phyloP scores from a whole-genome alignment of 1,284 basidiomycete genomes.

The Ceratobasidium sp. region DNA sequence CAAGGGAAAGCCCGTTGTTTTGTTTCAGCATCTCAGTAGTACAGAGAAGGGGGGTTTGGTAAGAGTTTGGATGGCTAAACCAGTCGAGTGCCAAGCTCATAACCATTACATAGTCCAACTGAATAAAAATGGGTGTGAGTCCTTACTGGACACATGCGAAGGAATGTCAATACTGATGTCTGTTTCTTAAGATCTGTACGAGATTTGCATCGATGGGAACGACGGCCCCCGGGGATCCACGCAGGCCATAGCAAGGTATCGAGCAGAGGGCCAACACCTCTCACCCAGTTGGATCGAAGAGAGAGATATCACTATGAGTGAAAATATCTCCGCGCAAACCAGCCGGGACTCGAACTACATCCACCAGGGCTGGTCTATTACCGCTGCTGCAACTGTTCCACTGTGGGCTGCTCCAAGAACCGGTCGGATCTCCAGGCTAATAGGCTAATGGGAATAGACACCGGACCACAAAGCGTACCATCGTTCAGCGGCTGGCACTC shows the following conservation, averaged over 20 bases:
- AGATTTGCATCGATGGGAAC: conserved; percentile 2
- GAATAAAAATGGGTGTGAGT: conserved; percentile 1
- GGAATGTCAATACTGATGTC: neutral
- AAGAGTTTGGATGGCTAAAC: neutral
- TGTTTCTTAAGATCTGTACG: conserved; percentile 3
- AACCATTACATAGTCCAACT: neutral
- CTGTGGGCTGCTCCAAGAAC: conserved; percentile 4
- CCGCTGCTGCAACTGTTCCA: neutral
- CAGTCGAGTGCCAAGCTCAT: neutral
- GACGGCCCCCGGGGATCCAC: conserved; percentile 10
- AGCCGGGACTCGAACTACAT: conserved; percentile 18
- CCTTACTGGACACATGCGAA: no score
- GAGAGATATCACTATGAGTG: neutral
- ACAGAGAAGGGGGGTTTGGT: neutral
- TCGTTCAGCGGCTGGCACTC: conserved; percentile 6
- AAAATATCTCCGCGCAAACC: conserved; percentile 1
- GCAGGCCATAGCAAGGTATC: neutral
- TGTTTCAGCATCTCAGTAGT: neutral
- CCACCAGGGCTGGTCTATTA: conserved; percentile 27
- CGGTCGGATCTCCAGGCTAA: neutral
- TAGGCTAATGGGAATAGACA: neutral
- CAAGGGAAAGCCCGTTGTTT: neutral
- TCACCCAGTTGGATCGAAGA: conserved; percentile 1
- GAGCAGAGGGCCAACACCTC: neutral
- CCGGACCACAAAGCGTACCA: conserved; percentile 18